Evolutionary conservation across 805 yeast species (phyloP), one percentile per base, ranked within the genome.

Genomic region (Debaryomyces prosopidis): DNA sequence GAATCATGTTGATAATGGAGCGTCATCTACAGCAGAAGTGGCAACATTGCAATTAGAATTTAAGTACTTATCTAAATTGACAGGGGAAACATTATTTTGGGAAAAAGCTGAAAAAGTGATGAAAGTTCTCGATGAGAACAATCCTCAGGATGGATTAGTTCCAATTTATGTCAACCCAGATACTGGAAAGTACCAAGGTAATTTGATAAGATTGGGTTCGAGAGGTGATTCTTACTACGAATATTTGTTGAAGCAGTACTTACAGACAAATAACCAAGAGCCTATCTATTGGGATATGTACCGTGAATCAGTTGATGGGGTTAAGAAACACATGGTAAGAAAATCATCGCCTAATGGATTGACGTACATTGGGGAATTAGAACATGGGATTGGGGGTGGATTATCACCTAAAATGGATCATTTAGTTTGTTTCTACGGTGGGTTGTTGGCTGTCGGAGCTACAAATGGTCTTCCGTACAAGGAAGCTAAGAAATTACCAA

Each of bases 171-270:
- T 91, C 31, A 71, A 80, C 31, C 94, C 96, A 7, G 84, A 81
- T 35, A 77, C 85, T 0, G 97, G 94, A 4, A 69, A 72, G 49
- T 89, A 80, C 62, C 79, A 72, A 47, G 89, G 89, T 0, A 55
- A 60, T 1, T 65, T 78, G 43, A 88, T 92, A 49, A 77, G 97
- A 51, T 69, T 91, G 45, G 97, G 97, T 0, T 86, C 96, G 0
- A 76, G 97, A 54, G 97, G 96, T 39, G 97, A 90, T 65, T 88
- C 96, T 0, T 91, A 90, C 62, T 90, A 91, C 60, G 97, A 91
- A 67, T 89, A 89, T 61, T 70, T 91, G 37, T 72, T 90, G 52
- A 90, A 90, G 63, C 96, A 89, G 65, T 88, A 85, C 58, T 66
- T 91, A 52, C 91, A 87, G 63, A 89, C 97, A 1, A 75, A 75